A percentile compares a stretch with the other conserved stretches of the same genome.
phyloP scores from a whole-genome alignment of 2,329 filamentous ascomycete genomes.

The Emericellopsis cladophorae region DNA sequence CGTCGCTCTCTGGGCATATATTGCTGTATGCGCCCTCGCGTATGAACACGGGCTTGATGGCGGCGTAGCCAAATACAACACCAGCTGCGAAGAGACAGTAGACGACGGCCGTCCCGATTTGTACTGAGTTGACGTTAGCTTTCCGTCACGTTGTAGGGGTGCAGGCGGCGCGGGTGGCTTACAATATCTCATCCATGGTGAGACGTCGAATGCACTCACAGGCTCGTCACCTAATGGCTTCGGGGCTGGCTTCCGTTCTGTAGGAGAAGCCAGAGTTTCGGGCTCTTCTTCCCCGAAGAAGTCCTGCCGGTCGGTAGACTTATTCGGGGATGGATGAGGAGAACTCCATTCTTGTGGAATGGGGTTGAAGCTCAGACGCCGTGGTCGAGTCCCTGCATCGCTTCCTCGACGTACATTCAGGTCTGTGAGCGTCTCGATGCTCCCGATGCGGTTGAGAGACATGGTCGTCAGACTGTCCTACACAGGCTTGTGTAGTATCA shows the following conservation, averaged over 20 bases:
- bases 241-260: not conserved
- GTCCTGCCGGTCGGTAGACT: conserved; percentile 2
- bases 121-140: conserved; percentile 10
- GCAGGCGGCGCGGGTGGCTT: conserved; percentile 12
- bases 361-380: conserved; percentile 41
- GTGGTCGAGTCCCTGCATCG: conserved; percentile 31
- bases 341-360: conserved; percentile 39
- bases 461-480: conserved; percentile 15
- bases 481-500: not conserved
- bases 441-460: conserved; percentile 39
- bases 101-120: conserved; percentile 14
- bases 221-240: conserved; percentile 9
- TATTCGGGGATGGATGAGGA: conserved; percentile 6
- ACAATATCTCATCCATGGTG: conserved; percentile 40
- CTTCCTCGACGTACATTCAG: conserved; percentile 23
- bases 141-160: not conserved
- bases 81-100: conserved; percentile 64
- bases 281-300: not conserved
- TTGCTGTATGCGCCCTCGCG: conserved; percentile 58
- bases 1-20: conserved; percentile 31
- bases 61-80: conserved; percentile 74
- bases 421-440: conserved; percentile 38
- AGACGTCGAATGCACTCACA: conserved; percentile 40
- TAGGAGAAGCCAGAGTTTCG: not conserved
- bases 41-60: conserved; percentile 70